Evolutionary conservation across 129 eudicot genomes (phyloP).

Genomic region (Flaveria brownii): DNA sequence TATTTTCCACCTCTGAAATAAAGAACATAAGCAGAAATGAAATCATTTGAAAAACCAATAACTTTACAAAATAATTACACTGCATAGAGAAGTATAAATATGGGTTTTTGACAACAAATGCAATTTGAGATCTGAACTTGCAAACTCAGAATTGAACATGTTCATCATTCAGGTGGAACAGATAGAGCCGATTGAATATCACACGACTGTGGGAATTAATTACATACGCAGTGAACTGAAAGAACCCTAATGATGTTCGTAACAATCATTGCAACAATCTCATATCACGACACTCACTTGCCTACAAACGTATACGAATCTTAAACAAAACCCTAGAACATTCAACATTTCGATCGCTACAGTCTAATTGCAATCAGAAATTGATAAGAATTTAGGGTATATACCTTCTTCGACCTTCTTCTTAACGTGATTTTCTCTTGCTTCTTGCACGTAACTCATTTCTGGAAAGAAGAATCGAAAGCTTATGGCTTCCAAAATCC

Average conservation of each 20-base stretch:
- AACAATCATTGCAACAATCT: neutral
- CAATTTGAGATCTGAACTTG: neutral
- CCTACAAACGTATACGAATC: neutral
- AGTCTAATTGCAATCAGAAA: constrained; percentile 2
- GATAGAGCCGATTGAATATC: neutral
- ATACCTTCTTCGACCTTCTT: constrained; percentile 98
- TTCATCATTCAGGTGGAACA: neutral
- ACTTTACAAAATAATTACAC: neutral
- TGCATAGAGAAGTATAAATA: neutral
- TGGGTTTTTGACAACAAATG: neutral
- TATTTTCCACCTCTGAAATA: too few species aligned
- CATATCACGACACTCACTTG: neutral
- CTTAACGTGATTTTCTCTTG: constrained; percentile 92
- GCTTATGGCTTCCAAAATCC: constrained; percentile 7
- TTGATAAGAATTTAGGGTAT: constrained; percentile 15
- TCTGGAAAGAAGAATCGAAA: neutral
- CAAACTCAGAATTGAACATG: neutral
- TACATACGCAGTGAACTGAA: neutral
- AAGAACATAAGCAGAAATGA: too few species aligned
- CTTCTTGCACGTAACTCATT: constrained; percentile 81
- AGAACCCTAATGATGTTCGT: constrained; percentile 8
- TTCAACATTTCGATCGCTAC: constrained; percentile 1
- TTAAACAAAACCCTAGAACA: constrained; percentile 15
- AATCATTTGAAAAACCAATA: neutral
- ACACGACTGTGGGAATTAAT: neutral